These are phyloP conservation scores for Hypoxylon rickii DNA, from an alignment of 495 filamentous ascomycete species.

Conservation along the genomic window DNA sequence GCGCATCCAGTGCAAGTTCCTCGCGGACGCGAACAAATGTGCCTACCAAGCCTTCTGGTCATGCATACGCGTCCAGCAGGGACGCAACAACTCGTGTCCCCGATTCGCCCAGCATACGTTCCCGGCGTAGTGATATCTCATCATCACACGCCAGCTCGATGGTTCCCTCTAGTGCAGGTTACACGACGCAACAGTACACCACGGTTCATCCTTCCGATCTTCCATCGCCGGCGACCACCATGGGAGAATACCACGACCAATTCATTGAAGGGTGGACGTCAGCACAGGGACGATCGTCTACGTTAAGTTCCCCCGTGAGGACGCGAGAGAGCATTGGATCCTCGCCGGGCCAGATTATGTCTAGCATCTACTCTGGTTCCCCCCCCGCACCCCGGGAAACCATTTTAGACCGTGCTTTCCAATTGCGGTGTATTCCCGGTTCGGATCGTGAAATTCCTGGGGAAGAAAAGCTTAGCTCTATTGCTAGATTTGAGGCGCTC, in stretches of 20 bases:
- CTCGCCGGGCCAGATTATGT: slow-evolving; percentile 34
- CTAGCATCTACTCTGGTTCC: slow-evolving; percentile 43
- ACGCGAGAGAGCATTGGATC: slow-evolving; percentile 51
- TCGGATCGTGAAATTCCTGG: slow-evolving; percentile 49
- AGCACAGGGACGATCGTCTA: slow-evolving; percentile 59
- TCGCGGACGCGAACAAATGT: slow-evolving; percentile 32
- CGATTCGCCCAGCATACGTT: slow-evolving; percentile 58
- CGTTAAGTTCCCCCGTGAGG: slow-evolving; percentile 52
- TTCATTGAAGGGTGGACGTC: slow-evolving; percentile 63
- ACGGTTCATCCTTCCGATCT: slow-evolving; percentile 52
- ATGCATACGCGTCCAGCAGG: slow-evolving; percentile 41
- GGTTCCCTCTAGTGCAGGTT: slow-evolving; percentile 43
- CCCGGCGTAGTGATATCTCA: slow-evolving; percentile 58
- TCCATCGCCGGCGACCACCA: slow-evolving; percentile 55
- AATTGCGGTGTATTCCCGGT: slow-evolving; percentile 59
- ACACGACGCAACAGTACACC: slow-evolving; percentile 47
- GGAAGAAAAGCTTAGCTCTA: slow-evolving; percentile 59
- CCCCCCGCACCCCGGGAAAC: slow-evolving; percentile 57
- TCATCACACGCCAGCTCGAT: slow-evolving; percentile 53
- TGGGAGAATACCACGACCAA: slow-evolving; percentile 57
- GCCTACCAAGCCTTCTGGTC: slow-evolving; percentile 39
- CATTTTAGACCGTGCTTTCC: slow-evolving; percentile 64
- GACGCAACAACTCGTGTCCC: slow-evolving; percentile 47
- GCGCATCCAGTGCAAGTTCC: slow-evolving; percentile 39
- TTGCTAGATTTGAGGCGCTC: slow-evolving; percentile 62